These are phyloP conservation scores for Fusarium camptoceras DNA, from an alignment of 2,329 filamentous ascomycete species.

Conservation along the genomic window DNA sequence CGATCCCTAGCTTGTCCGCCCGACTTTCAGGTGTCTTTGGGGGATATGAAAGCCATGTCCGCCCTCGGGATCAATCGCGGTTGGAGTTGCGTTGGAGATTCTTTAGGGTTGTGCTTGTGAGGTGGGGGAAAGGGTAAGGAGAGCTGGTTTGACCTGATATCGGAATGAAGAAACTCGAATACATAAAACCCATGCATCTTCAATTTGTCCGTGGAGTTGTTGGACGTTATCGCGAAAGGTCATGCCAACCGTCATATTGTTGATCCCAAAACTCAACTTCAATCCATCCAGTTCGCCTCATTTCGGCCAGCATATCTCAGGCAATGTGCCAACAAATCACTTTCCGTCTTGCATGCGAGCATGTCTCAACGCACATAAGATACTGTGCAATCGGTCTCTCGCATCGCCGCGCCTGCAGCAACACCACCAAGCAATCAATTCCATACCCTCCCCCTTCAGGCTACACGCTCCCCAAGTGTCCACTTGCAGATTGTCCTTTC, in stretches of 20 bases:
- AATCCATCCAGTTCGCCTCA: neutral
- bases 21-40: conserved; percentile 11
- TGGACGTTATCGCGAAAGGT: neutral
- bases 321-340: conserved; percentile 63
- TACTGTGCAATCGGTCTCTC: conserved; percentile 59
- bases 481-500: conserved; percentile 61
- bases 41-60: conserved; percentile 34
- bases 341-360: conserved; percentile 64
- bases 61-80: conserved; percentile 32
- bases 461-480: conserved; percentile 57
- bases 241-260: neutral
- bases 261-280: neutral
- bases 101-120: neutral
- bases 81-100: conserved; percentile 31
- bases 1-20: conserved; percentile 14
- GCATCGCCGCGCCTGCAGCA: conserved; percentile 56
- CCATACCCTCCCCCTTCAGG: conserved; percentile 62
- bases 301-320: neutral
- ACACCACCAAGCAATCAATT: conserved; percentile 57
- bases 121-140: conserved; percentile 5
- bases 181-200: conserved; percentile 27
- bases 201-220: neutral
- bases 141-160: conserved; percentile 5
- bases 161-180: conserved; percentile 1
- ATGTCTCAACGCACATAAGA: conserved; percentile 58